Evolutionary conservation across 768 basidiomycete species (phyloP), one percentile per base, ranked within the genome.

Genomic region (Amanita pseudoporphyria): DNA sequence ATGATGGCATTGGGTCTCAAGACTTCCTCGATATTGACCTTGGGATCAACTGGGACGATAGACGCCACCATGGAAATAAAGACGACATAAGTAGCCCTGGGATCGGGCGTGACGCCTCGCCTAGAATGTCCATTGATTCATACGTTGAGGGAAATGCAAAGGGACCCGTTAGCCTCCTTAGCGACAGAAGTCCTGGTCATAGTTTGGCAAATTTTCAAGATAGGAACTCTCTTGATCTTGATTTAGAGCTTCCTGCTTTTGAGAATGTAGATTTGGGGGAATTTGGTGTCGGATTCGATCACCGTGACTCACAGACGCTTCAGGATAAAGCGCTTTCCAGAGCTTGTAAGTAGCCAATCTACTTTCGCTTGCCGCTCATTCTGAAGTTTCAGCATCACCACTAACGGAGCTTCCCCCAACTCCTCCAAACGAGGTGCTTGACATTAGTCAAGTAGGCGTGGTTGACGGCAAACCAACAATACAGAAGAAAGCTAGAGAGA

Each of bases 1-100:
- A 78, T 0, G 86, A 85, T 55, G 90, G 87, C 30, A 87, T 93
- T 55, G 89, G 87, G 18, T 91, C 90, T 2, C 85, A 89, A 61
- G 88, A 88, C 61, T 87, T 83, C 60, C 58, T 63, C 47, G 82
- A 81, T 35, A 60, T 85, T 24, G 87, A 89, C 61, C 71, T 92
- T 24, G 88, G 84, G 48, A 74, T 91, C 46, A 79, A 84, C 56
- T 87, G 87, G 61, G 89, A 79, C 40, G 85, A 81, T 52, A 77
- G 77, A 38, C 60, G 22, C 21, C 13, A 58, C 30, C 62, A 62
- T 33, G 66, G 67, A 22, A 64, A 64, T 38, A 75, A 72, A 37
- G 82, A 84, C 19, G 68, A 59, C 45, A 78, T 77, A 69, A 77
- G 76, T 50, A 87, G 84, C 50, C 69, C 90, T 24, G 87, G 85